Conservation (phyloP, 305 asterid species). For the Plantago coronopus region DNA sequence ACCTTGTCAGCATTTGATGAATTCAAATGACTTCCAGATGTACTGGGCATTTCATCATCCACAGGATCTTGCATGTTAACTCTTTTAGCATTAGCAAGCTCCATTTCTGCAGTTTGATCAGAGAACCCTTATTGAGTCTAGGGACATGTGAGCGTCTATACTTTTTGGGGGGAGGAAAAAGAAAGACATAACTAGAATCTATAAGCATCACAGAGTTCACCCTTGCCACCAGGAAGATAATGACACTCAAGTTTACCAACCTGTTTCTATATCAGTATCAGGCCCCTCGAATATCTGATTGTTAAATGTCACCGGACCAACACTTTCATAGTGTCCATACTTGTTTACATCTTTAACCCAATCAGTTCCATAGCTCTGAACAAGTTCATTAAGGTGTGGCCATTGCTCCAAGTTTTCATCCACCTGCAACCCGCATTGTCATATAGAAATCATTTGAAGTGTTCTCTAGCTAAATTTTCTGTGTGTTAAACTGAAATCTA, state of each 20-base stretch:
- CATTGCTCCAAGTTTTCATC: constrained; percentile 95
- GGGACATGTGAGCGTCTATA: neutral
- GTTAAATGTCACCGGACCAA: constrained; percentile 62
- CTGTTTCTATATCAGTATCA: constrained; percentile 94
- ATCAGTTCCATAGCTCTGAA: constrained; percentile 88
- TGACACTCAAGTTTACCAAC: constrained; percentile 34
- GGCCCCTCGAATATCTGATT: constrained; percentile 94
- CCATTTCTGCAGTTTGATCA: constrained; percentile 56
- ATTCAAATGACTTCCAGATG: constrained; percentile 67
- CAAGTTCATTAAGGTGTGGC: constrained; percentile 97
- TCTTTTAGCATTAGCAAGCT: constrained; percentile 76
- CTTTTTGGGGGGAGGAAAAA: no score
- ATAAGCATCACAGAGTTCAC: constrained; percentile 13
- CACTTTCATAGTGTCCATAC: constrained; percentile 90
- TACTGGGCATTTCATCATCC: constrained; percentile 78
- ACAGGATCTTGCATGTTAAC: constrained; percentile 52
- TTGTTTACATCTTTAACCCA: constrained; percentile 89
- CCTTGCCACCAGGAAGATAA: constrained; percentile 19
- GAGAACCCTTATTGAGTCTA: constrained; percentile 21
- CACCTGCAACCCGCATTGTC: constrained; percentile 35
- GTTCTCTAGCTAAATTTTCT: no score
- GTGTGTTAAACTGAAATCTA: no score
- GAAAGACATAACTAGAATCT: constrained; percentile 2
- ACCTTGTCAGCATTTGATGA: constrained; percentile 54
- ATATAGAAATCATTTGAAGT: no score